These are phyloP conservation scores for Phaeosphaeria sp. DNA, from an alignment of 2,329 filamentous ascomycete species.

Conservation along the genomic window DNA sequence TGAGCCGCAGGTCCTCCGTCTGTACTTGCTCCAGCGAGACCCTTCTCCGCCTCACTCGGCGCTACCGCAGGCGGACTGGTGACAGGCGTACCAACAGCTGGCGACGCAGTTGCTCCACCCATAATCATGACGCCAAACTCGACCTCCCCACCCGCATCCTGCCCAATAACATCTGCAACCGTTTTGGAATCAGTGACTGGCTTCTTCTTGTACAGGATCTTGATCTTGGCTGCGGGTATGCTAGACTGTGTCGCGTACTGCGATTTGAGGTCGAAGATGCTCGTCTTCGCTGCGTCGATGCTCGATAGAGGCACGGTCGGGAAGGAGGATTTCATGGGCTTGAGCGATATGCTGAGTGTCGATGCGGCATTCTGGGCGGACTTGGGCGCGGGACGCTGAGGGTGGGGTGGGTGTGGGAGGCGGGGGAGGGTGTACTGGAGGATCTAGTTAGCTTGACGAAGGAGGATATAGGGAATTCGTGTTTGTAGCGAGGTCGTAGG, in stretches of 20 bases:
- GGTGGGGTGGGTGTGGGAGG: constrained; percentile 61
- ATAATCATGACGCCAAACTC: constrained; percentile 91
- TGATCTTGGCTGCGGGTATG: constrained; percentile 73
- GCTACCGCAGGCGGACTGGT: constrained; percentile 57
- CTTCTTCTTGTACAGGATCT: constrained; percentile 86
- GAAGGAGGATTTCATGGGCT: constrained; percentile 71
- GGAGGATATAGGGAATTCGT: constrained; percentile 8
- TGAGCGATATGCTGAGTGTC: constrained; percentile 66
- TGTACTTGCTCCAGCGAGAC: constrained; percentile 21
- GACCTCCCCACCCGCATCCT: constrained; percentile 61
- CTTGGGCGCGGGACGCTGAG: constrained; percentile 53
- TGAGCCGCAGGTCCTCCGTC: constrained; percentile 52
- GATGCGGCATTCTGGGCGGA: constrained; percentile 54
- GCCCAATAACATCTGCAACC: constrained; percentile 71
- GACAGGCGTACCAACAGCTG: constrained; percentile 51
- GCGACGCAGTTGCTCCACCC: constrained; percentile 59
- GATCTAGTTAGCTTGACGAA: constrained; percentile 5
- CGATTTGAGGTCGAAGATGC: constrained; percentile 78
- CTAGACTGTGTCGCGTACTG: constrained; percentile 68
- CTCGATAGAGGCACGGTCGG: constrained; percentile 68
- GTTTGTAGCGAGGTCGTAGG: no score
- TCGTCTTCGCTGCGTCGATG: constrained; percentile 70
- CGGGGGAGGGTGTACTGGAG: constrained; percentile 74
- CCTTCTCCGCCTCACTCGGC: constrained; percentile 60
- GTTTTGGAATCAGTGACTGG: constrained; percentile 80